Base-by-base conservation (phyloP, 2,329 filamentous ascomycete genomes). In the Penicillium sp. region DNA sequence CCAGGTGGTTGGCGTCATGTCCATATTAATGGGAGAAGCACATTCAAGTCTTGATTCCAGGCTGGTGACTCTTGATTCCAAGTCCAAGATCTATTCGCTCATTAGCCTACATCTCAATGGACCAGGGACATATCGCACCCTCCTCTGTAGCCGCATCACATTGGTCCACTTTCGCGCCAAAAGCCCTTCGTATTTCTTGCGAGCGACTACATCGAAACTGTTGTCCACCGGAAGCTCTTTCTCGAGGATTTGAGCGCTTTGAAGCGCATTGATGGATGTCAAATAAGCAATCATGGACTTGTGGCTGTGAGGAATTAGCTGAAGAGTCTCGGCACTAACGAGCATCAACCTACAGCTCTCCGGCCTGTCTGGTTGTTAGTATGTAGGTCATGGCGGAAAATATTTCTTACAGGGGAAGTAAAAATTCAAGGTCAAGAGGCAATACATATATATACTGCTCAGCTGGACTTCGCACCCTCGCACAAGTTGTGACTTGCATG, bases 111-210 rank as follows among this genome's bases (percentile, higher is more conserved):
- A 91, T 89, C 96, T 16, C 25, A 16, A 26, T 16, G 5, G 10
- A 48, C 14, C 26, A 27, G 21, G 27, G n/a, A 16, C 16, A 19
- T 49, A 13, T 35, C 45, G 16, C 46, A 49, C 46, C 27, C 31
- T 96, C 78, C 96, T 96, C 77, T 97, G 93, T 73, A 98, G 77
- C 58, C 93, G 84, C 67, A 96, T 92, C 25, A 96, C 89, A 68
- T 91, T 95, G n/a, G 93, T 97, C 93, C 93, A 97, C 81, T 97
- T 98, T 84, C 96, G 96, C 82, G 97, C 93, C 63, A 98, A 78
- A 26, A 97, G 77, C 4, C 90, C 89, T 76, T 96, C 92, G 78
- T 97, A 97, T 76, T 96, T 96, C 80, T 96, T 96, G 52, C 88
- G 84, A 11, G 91, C 96, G 16, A 85, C 83, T 62, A 89, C 81